Conservation (phyloP, 2,329 filamentous ascomycete species). For the Thelonectria olida region DNA sequence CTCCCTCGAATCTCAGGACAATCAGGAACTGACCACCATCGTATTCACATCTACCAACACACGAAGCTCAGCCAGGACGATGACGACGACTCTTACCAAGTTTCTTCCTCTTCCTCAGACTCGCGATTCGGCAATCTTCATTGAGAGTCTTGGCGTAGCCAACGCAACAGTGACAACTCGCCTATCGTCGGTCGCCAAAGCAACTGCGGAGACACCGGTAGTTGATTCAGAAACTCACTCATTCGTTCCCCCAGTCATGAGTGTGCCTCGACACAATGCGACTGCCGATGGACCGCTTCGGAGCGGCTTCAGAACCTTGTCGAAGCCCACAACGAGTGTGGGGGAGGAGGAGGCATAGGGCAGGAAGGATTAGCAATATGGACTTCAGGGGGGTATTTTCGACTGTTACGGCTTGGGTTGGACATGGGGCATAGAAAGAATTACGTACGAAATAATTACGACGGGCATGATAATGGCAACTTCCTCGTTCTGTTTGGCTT, state of each 20-base stretch:
- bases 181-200: neutral
- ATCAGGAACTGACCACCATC: constrained; percentile 19
- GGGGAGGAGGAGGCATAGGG: constrained; percentile 20
- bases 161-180: constrained; percentile 1
- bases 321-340: constrained; percentile 30
- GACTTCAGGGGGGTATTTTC: constrained; percentile 3
- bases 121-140: neutral
- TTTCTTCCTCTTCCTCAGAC: constrained; percentile 19
- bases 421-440: constrained; percentile 3
- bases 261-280: constrained; percentile 3
- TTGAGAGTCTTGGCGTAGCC: neutral
- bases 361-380: constrained; percentile 5
- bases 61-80: constrained; percentile 28
- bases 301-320: constrained; percentile 39
- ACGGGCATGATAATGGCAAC: neutral
- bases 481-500: neutral
- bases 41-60: constrained; percentile 35
- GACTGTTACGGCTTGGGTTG: constrained; percentile 13
- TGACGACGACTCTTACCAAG: constrained; percentile 24
- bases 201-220: constrained; percentile 11
- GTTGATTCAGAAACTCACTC: constrained; percentile 10
- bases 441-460: constrained; percentile 24
- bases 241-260: constrained; percentile 1
- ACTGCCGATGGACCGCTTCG: constrained; percentile 14
- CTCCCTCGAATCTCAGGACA: neutral